These are phyloP conservation scores for Cunninghamia lanceolata DNA, from an alignment of 75 land plant genomes.

Conservation along the genomic window DNA sequence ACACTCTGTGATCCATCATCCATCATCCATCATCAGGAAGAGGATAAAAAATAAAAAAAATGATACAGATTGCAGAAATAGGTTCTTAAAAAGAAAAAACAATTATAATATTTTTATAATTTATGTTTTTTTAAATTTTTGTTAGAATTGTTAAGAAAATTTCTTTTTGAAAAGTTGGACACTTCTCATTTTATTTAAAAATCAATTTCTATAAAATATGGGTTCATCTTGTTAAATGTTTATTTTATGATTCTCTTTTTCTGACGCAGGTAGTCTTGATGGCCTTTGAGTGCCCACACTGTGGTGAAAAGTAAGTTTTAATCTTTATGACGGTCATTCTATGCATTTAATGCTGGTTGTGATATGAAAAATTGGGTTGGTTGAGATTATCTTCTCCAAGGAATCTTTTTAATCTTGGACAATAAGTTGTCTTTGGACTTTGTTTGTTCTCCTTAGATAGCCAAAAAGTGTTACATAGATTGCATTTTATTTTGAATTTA, in stretches of 20 bases:
- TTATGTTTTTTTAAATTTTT: neutral
- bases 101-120: neutral
- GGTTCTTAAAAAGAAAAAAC: neutral
- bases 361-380: neutral
- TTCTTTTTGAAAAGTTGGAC: neutral
- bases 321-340: neutral
- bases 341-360: neutral
- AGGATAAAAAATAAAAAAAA: too few relatives aligned
- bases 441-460: neutral
- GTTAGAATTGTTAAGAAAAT: neutral
- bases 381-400: neutral
- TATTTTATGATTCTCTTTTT: neutral
- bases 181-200: neutral
- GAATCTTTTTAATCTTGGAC: neutral
- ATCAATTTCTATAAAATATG: neutral
- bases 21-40: neutral
- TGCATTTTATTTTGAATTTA: neutral
- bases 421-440: neutral
- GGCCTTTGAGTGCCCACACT: constrained; percentile 98
- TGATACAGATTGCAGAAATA: neutral
- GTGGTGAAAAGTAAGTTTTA: constrained; percentile 78
- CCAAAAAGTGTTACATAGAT: constrained; percentile 2
- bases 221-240: neutral
- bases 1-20: neutral
- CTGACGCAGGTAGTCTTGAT: constrained; percentile 75